These are phyloP conservation scores for Cystobasidiaceae sp. DNA, from an alignment of 1,284 basidiomycete genomes.

Conservation along the genomic window DNA sequence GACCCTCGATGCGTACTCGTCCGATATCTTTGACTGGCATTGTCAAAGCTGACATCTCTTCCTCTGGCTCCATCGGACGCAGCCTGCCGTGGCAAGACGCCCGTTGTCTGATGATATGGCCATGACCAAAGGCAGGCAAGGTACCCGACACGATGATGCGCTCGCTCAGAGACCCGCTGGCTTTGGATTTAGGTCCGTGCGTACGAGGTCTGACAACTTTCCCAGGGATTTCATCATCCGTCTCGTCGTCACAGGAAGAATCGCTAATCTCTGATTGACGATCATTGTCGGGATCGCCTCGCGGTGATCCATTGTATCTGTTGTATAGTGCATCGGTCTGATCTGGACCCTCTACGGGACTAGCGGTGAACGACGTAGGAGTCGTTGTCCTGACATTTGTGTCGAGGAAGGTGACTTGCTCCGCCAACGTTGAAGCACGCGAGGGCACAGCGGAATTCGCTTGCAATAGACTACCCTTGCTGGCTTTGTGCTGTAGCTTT, in stretches of 20 bases:
- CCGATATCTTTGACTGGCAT: slow-evolving; percentile 58
- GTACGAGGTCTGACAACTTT: not conserved
- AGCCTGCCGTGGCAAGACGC: slow-evolving; percentile 71
- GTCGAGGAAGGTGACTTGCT: not conserved
- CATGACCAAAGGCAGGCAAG: slow-evolving; percentile 29
- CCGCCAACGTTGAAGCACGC: not conserved
- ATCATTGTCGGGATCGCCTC: not conserved
- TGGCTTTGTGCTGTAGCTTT: slow-evolving; percentile 5
- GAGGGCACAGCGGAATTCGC: not conserved
- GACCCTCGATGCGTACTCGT: slow-evolving; percentile 42
- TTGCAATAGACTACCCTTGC: not conserved
- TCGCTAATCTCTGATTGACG: slow-evolving; percentile 2
- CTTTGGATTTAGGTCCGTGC: not conserved
- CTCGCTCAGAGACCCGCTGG: slow-evolving; percentile 5
- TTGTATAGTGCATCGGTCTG: too few species aligned
- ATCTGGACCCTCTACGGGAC: too few species aligned
- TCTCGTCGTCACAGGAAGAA: not conserved
- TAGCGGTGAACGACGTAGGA: too few species aligned
- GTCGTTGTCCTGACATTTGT: too few species aligned
- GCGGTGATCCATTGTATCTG: not conserved
- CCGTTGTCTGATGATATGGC: slow-evolving; percentile 75
- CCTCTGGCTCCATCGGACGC: slow-evolving; percentile 68
- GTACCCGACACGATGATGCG: slow-evolving; percentile 10
- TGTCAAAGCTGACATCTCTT: slow-evolving; percentile 61
- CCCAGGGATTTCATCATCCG: not conserved